phyloP scores from a whole-genome alignment of 2,329 filamentous ascomycete genomes.

The Graphilbum sp. region DNA sequence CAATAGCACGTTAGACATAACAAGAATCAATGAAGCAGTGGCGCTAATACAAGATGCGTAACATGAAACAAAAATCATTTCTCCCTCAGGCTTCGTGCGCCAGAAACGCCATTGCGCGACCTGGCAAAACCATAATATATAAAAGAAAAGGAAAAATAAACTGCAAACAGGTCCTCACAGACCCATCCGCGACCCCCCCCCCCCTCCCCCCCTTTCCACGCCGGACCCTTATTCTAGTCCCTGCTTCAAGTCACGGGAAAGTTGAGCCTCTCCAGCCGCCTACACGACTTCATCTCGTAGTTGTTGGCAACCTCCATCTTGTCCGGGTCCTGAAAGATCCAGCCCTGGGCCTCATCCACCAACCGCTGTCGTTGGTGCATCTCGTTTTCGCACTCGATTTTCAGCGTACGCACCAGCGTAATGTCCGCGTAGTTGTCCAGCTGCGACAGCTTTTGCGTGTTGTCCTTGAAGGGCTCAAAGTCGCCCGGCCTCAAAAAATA shows the following conservation, averaged over 20 bases:
- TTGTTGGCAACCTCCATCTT: constrained; percentile 56
- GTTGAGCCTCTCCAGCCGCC: constrained; percentile 29
- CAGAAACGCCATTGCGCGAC: not conserved
- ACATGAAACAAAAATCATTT: not conserved
- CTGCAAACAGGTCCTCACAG: no score
- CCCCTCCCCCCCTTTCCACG: not conserved
- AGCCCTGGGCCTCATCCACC: constrained; percentile 66
- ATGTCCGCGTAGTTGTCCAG: constrained; percentile 67
- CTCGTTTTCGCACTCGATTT: constrained; percentile 61
- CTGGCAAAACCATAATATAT: not conserved
- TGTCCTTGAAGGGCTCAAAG: constrained; percentile 32
- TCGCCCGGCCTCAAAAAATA: constrained; percentile 79
- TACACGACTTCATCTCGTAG: constrained; percentile 35
- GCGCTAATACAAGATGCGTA: no score
- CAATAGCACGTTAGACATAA: no score
- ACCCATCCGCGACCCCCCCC: not conserved
- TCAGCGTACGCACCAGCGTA: constrained; percentile 51
- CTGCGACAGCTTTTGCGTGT: constrained; percentile 48
- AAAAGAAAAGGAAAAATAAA: not conserved
- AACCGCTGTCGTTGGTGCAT: constrained; percentile 45
- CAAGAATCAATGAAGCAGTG: no score
- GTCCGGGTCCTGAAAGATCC: constrained; percentile 68
- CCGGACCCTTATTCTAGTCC: not conserved
- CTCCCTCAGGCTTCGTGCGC: not conserved
- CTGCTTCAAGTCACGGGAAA: constrained; percentile 3